These are phyloP conservation scores for Pseudomicrostroma phylloplanum DNA, from an alignment of 1,284 basidiomycete genomes.

Conservation along the genomic window DNA sequence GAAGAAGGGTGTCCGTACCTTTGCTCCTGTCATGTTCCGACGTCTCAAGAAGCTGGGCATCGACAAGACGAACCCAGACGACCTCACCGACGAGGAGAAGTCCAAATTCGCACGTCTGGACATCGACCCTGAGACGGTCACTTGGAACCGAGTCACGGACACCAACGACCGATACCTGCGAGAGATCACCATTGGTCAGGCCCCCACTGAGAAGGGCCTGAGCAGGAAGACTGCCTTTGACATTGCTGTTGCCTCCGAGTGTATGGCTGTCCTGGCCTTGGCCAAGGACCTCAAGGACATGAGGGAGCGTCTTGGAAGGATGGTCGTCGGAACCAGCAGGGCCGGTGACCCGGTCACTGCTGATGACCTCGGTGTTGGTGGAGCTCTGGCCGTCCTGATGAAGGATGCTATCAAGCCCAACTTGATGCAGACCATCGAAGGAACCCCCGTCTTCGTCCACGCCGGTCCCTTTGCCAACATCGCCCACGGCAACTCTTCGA, in stretches of 20 bases:
- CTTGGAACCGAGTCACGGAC: slow-evolving; percentile 93
- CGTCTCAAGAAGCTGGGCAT: slow-evolving; percentile 92
- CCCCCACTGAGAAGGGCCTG: slow-evolving; percentile 81
- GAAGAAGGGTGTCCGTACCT: slow-evolving; percentile 90
- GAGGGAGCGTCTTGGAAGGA: slow-evolving; percentile 78
- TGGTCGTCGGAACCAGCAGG: slow-evolving; percentile 96
- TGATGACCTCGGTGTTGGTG: slow-evolving; percentile 91
- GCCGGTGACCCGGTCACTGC: slow-evolving; percentile 86
- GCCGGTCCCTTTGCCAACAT: slow-evolving; percentile 99
- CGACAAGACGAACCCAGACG: slow-evolving; percentile 84
- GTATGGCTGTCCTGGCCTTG: slow-evolving; percentile 94
- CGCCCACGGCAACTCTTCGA: slow-evolving; percentile 97
- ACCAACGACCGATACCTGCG: slow-evolving; percentile 96
- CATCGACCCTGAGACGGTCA: slow-evolving; percentile 83
- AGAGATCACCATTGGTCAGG: slow-evolving; percentile 86
- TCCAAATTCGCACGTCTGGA: slow-evolving; percentile 84
- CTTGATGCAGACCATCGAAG: slow-evolving; percentile 96
- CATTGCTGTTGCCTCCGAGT: slow-evolving; percentile 93
- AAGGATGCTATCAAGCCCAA: slow-evolving; percentile 99
- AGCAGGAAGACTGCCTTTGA: slow-evolving; percentile 87
- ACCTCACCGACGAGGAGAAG: slow-evolving; percentile 87
- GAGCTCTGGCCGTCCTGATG: slow-evolving; percentile 92
- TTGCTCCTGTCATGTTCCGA: slow-evolving; percentile 92
- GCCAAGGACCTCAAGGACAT: slow-evolving; percentile 84
- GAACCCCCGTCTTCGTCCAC: slow-evolving; percentile 97